phyloP scores from a whole-genome alignment of 2,329 filamentous ascomycete genomes.

The Thielaviopsis punctulata region DNA sequence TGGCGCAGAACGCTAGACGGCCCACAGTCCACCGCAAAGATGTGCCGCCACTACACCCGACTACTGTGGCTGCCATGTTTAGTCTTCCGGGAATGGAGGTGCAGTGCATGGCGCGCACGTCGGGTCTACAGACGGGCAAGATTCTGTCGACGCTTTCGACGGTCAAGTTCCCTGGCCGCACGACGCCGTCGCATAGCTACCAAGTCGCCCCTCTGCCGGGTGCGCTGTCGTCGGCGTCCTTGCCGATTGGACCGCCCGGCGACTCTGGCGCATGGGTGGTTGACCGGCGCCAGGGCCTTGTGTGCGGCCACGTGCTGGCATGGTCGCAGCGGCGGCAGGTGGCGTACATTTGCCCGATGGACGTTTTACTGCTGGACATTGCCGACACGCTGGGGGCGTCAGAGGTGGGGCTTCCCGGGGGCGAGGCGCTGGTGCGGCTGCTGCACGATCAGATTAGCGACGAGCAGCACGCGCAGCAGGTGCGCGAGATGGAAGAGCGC shows the following conservation, averaged over 20 bases:
- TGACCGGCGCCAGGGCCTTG: slow-evolving; percentile 56
- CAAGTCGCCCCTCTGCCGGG: slow-evolving; percentile 25
- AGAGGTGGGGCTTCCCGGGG: slow-evolving; percentile 54
- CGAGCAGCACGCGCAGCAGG: not conserved
- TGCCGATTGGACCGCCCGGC: slow-evolving; percentile 53
- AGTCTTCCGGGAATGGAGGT: slow-evolving; percentile 60
- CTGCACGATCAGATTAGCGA: slow-evolving; percentile 10
- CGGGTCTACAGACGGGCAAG: slow-evolving; percentile 60
- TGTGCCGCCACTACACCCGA: slow-evolving; percentile 31
- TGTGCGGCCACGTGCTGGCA: slow-evolving; percentile 81
- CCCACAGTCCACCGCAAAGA: slow-evolving; percentile 13
- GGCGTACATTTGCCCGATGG: slow-evolving; percentile 92
- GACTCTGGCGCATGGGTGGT: slow-evolving; percentile 91
- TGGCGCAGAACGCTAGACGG: slow-evolving; percentile 5
- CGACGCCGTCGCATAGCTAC: slow-evolving; percentile 58
- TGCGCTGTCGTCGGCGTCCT: slow-evolving; percentile 11
- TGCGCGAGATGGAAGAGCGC: slow-evolving; percentile 10
- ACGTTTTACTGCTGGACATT: slow-evolving; percentile 73
- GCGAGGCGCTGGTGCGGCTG: slow-evolving; percentile 24
- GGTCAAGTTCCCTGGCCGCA: slow-evolving; percentile 74
- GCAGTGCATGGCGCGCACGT: slow-evolving; percentile 77
- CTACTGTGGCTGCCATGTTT: slow-evolving; percentile 38
- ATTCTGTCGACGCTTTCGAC: slow-evolving; percentile 65
- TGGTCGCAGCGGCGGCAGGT: slow-evolving; percentile 67
- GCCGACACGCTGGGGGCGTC: slow-evolving; percentile 55